Base-by-base conservation (phyloP, 805 yeast species). In the Yamadazyma sp. region DNA sequence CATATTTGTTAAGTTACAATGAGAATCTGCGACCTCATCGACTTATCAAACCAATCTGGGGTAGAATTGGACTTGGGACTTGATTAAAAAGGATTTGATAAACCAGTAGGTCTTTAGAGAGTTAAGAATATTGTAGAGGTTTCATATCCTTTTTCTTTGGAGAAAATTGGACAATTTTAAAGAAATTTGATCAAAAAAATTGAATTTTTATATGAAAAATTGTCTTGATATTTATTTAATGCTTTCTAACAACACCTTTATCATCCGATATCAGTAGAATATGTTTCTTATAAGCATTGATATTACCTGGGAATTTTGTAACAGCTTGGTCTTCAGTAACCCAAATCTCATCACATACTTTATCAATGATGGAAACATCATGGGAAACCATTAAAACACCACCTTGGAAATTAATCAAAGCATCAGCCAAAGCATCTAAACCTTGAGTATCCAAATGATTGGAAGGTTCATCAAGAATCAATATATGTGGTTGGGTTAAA, bases 361-460 rank as follows among this genome's bases (percentile, higher is more conserved):
- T 73, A 49, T 84, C 78, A 51, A 93, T 93, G 55, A 91, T 84
- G 19, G 88, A 70, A 28, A 93, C 97, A 70, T 93, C 99, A 74
- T 93, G 98, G 33, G 96, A 85, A 40, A 93, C 98, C 96, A 93
- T 88, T 49, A 93, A 72, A 17, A 93, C 84, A 60, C 98, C 98
- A 56, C 98, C 98, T 53, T 86, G 76, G 73, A 89, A 93, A 42
- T 76, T 79, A 43, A 75, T 79, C 56, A 93, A 70, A 1, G 98
- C 98, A 27, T 84, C 94, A 7, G 93, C 81, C 42, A 93, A 73
- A 1, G 98, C 98, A 60, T 93, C 98, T 53, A 93, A 70, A 76
- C 97, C 98, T 23, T 95, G 82, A 7, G 96, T 91, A 82, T 93
- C 98, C 75, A 93, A 78, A 65, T 93, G 98, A 66, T 93, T 93